Percentiles rank a stretch among this genome's conserved stretches.
Evolutionary conservation across 2,329 filamentous ascomycete species (phyloP).

Genomic region (Exophiala xenobiotica): DNA sequence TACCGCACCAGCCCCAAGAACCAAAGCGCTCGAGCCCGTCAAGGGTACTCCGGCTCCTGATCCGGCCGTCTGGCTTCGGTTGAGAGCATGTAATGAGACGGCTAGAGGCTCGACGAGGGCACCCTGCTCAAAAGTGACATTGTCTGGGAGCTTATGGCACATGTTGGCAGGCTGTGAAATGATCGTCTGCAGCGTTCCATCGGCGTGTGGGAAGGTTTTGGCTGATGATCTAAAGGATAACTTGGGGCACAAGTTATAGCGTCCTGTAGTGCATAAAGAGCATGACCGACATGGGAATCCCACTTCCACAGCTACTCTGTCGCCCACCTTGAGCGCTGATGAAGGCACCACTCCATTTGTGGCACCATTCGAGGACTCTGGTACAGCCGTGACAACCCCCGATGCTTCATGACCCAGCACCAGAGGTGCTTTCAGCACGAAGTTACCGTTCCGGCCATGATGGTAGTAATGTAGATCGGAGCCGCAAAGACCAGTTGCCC

Average conservation of each 20-base stretch:
- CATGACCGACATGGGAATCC: conserved; percentile 75
- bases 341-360: conserved; percentile 2
- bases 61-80: conserved; percentile 51
- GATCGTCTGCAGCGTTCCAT: conserved; percentile 62
- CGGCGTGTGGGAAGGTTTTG: conserved; percentile 60
- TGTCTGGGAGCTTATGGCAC: conserved; percentile 58
- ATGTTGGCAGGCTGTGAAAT: conserved; percentile 62
- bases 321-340: conserved; percentile 55
- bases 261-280: conserved; percentile 53
- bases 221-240: conserved; percentile 61
- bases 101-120: conserved; percentile 61
- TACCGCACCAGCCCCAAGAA: conserved; percentile 63
- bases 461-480: conserved; percentile 81
- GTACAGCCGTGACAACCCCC: conserved; percentile 70
- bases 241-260: conserved; percentile 62
- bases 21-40: conserved; percentile 50
- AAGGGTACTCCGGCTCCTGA: conserved; percentile 33
- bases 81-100: conserved; percentile 60
- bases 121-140: conserved; percentile 55
- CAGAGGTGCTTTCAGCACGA: conserved; percentile 77
- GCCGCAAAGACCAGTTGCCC: conserved; percentile 68
- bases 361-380: conserved; percentile 34
- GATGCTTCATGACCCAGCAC: conserved; percentile 77
- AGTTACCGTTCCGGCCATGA: conserved; percentile 83
- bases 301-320: conserved; percentile 90